A percentile compares a stretch with the other conserved stretches of the same genome.
Conservation (phyloP, 345 rosid species). For the Cardamine resedifolia region DNA sequence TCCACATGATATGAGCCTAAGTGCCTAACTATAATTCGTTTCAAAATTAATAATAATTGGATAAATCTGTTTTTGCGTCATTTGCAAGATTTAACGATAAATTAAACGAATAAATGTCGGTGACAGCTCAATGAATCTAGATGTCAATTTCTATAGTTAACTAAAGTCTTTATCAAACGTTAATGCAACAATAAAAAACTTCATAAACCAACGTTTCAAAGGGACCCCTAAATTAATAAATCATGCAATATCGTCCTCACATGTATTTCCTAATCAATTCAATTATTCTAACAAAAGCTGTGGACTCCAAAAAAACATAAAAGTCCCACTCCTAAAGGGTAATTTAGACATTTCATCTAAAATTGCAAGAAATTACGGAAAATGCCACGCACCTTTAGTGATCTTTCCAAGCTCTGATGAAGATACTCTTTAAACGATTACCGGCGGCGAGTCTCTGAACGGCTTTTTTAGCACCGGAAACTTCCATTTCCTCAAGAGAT, state of each 20-base stretch:
- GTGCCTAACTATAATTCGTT: too few species aligned
- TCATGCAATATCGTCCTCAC: neutral
- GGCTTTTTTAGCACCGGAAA: constrained; percentile 65
- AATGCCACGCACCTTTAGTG: constrained; percentile 36
- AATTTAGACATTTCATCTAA: neutral
- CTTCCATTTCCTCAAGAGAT: constrained; percentile 56
- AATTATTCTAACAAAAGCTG: neutral
- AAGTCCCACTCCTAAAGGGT: neutral
- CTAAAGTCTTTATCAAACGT: neutral
- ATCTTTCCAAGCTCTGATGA: constrained; percentile 72
- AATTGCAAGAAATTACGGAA: neutral
- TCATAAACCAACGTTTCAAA: neutral
- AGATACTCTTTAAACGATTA: constrained; percentile 56
- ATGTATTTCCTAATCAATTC: neutral
- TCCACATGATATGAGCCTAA: neutral
- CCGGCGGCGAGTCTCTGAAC: constrained; percentile 67
- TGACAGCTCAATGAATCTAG: neutral
- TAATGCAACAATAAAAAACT: neutral
- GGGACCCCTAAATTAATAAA: neutral
- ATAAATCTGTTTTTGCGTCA: too few species aligned
- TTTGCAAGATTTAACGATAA: neutral
- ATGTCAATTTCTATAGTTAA: neutral
- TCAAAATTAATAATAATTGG: too few species aligned
- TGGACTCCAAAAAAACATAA: neutral
- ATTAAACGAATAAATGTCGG: neutral